Base-by-base conservation (phyloP, 139 green algal species). In the Choricystis sp. region DNA sequence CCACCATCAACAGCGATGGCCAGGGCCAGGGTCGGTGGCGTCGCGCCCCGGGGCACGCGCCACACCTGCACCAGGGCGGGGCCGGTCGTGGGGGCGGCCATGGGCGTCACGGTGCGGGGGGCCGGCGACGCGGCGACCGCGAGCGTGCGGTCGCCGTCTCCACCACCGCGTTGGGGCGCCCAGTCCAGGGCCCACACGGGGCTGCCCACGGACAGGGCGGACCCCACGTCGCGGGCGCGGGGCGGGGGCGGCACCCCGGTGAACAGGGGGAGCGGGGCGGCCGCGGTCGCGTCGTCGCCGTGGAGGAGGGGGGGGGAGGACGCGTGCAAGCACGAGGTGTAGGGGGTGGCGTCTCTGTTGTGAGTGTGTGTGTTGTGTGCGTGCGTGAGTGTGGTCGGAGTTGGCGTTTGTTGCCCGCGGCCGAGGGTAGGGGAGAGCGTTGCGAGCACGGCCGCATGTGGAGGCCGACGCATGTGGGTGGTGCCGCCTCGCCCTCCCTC, bases 181-280 rank as follows among this genome's bases (percentile, higher is more conserved):
- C 80, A 86, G 52, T 81, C 75, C 28, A 78, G 59, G 1, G 68
- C 65, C 77, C 79, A 85, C 0, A 80, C 72, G 0, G 71, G 66
- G 14, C 74, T 78, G 16, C 79, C 79, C 0, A 67, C 74, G 67
- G 72, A 75, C 5, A 73, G 20, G 2, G 77, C 56, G n/a, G n/a
- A n/a, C n/a, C n/a, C n/a, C n/a, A n/a, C n/a, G n/a, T n/a, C n/a
- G 40, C 40, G 40, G 40, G 16, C 40, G 40, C 16, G n/a, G n/a
- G n/a, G n/a, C n/a, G n/a, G n/a, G 40, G 40, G 40, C 40, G 9
- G 40, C 40, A 52, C 40, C n/a, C n/a, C n/a, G n/a, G n/a, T 52
- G 40, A 52, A 52, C 16, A 52, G 40, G 16, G 40, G 40, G 16
- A 52, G 40, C 9, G 9, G 40, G 9, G 9, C 9, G 9, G 40